phyloP scores from a whole-genome alignment of 139 green algal species.

The Auxenochlorella pyrenoidosa region DNA sequence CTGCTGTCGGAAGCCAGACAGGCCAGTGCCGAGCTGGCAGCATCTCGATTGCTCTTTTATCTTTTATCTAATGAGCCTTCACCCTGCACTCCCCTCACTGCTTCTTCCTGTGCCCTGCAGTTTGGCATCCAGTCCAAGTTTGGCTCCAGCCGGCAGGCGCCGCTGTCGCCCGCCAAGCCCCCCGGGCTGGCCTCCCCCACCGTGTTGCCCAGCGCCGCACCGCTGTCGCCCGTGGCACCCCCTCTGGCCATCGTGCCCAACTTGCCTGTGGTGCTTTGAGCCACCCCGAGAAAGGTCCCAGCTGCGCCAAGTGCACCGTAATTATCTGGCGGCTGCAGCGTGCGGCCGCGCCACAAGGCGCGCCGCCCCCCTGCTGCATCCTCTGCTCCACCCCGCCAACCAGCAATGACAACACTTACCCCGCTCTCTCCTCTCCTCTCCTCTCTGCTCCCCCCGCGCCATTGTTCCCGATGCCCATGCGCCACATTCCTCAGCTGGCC shows the following conservation, averaged over 20 bases:
- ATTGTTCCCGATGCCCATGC: not conserved
- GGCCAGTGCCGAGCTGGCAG: no score
- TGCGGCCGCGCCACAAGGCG: not conserved
- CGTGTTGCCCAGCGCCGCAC: not conserved
- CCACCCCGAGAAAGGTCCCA: not conserved
- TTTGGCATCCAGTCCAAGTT: conserved; percentile 47
- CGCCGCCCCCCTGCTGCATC: not conserved
- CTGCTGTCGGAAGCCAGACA: no score
- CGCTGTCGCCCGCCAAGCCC: conserved; percentile 23
- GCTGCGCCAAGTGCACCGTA: not conserved
- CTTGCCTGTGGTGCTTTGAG: not conserved
- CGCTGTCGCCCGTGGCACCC: not conserved
- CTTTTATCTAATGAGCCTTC: no score
- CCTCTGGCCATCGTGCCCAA: not conserved
- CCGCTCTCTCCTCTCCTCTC: not conserved
- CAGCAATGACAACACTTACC: not conserved
- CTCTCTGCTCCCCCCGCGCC: not conserved
- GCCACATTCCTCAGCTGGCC: not conserved
- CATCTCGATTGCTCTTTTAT: no score
- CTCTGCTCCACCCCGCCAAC: not conserved
- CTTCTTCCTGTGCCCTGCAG: conserved; percentile 1
- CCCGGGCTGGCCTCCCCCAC: not conserved
- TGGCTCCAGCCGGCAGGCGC: not conserved
- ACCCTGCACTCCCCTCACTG: no score
- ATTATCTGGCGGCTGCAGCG: not conserved